Percentiles rank a stretch among this genome's conserved stretches.
phyloP scores from a whole-genome alignment of 306 rosid genomes.

The Begonia peltatifolia region DNA sequence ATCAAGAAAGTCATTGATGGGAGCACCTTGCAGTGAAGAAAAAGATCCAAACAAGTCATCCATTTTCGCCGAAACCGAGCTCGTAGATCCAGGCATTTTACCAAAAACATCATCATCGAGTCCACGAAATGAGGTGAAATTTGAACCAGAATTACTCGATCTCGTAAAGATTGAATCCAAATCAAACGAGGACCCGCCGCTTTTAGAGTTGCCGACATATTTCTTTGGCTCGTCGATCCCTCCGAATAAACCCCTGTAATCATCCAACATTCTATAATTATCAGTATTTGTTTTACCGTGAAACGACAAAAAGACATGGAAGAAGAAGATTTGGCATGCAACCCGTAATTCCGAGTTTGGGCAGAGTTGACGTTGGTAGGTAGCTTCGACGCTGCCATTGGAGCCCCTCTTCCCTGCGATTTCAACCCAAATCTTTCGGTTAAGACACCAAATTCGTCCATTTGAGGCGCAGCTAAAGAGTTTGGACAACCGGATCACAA shows the following conservation, averaged over 20 bases:
- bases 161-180: slow-evolving; percentile 45
- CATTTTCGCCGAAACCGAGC: slow-evolving; percentile 13
- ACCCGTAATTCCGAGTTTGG: slow-evolving; percentile 15
- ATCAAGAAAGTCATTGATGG: slow-evolving; percentile 35
- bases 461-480: slow-evolving; percentile 7
- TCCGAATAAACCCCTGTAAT: slow-evolving; percentile 31
- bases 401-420: slow-evolving; percentile 80
- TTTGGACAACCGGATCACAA: slow-evolving; percentile 2
- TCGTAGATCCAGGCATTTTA: slow-evolving; percentile 33
- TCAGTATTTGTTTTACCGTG: slow-evolving; percentile 12
- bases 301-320: slow-evolving; percentile 20
- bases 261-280: slow-evolving; percentile 21
- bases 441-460: slow-evolving; percentile 89
- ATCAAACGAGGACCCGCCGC: slow-evolving; percentile 20
- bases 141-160: slow-evolving; percentile 22
- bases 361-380: slow-evolving; percentile 10
- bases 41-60: slow-evolving; percentile 23
- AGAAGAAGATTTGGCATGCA: slow-evolving; percentile 20
- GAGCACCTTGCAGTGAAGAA: slow-evolving; percentile 25
- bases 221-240: slow-evolving; percentile 15
- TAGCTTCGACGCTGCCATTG: slow-evolving; percentile 62
- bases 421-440: slow-evolving; percentile 70
- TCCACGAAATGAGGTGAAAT: slow-evolving; percentile 10
- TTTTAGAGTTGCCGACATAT: slow-evolving; percentile 11
- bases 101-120: slow-evolving; percentile 58